These are phyloP conservation scores for Aspergillus leporis DNA, from an alignment of 495 filamentous ascomycete genomes.

Conservation along the genomic window DNA sequence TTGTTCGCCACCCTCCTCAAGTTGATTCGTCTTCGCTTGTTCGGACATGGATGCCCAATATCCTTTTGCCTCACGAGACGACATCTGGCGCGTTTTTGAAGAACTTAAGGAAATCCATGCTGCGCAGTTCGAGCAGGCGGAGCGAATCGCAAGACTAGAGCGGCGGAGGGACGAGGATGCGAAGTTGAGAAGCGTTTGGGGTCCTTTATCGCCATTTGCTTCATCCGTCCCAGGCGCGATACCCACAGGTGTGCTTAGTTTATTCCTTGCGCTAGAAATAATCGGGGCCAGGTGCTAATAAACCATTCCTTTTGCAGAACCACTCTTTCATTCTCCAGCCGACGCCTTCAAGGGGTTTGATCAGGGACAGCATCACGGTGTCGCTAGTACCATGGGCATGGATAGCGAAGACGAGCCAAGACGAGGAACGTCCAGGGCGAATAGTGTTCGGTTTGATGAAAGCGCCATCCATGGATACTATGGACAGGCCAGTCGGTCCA, in stretches of 20 bases:
- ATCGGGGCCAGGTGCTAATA: constrained; percentile 8
- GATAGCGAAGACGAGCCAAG: constrained; percentile 90
- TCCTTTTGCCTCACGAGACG: constrained; percentile 66
- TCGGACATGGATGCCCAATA: constrained; percentile 64
- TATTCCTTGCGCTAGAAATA: constrained; percentile 8
- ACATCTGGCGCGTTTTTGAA: constrained; percentile 83
- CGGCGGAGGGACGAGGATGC: constrained; percentile 81
- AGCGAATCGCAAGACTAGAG: constrained; percentile 76
- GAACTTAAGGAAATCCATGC: constrained; percentile 81
- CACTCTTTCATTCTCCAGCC: constrained; percentile 67
- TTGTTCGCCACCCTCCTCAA: constrained; percentile 13
- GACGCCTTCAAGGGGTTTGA: constrained; percentile 86
- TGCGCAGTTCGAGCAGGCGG: constrained; percentile 76
- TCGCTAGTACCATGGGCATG: constrained; percentile 74
- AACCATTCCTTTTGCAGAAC: constrained; percentile 50
- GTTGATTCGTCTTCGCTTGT: constrained; percentile 10
- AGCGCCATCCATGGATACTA: constrained; percentile 91
- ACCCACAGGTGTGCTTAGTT: constrained; percentile 65
- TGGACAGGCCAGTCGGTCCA: constrained; percentile 76
- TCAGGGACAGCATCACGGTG: constrained; percentile 66
- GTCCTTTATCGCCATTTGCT: constrained; percentile 75
- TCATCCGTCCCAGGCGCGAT: constrained; percentile 65
- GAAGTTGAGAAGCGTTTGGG: constrained; percentile 83
- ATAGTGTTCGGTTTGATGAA: constrained; percentile 98
- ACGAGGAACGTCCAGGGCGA: constrained; percentile 87